These are phyloP conservation scores for Mediolabrus comicus DNA, from an alignment of 108 stramenopile genomes.

Conservation along the genomic window DNA sequence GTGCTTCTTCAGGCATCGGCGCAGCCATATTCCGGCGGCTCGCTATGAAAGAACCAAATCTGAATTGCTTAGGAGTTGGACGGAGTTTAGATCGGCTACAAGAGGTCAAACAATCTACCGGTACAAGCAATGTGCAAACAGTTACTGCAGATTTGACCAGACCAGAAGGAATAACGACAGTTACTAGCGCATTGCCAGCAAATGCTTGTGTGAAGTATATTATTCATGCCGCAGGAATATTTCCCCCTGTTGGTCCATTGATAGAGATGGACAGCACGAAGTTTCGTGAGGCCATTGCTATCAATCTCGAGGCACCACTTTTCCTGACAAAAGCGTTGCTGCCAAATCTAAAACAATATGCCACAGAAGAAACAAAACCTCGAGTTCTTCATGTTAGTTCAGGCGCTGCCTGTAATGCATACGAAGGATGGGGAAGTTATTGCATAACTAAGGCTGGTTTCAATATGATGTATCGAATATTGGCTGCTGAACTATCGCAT, in stretches of 20 bases:
- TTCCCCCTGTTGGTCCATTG: slow-evolving; percentile 58
- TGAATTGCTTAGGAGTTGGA: slow-evolving; percentile 36
- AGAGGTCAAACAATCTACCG: slow-evolving; percentile 7
- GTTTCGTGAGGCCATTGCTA: slow-evolving; percentile 40
- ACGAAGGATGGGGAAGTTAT: slow-evolving; percentile 69
- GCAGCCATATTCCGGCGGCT: slow-evolving; percentile 34
- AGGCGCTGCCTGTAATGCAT: slow-evolving; percentile 55
- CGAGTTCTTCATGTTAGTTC: slow-evolving; percentile 58
- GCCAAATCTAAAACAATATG: slow-evolving; percentile 42
- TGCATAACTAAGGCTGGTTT: slow-evolving; percentile 71
- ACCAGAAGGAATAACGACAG: slow-evolving; percentile 31
- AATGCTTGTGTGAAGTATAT: slow-evolving; percentile 47
- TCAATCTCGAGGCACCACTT: slow-evolving; percentile 57
- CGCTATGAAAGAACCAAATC: slow-evolving; percentile 11
- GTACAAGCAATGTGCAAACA: neutral
- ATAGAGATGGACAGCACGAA: slow-evolving; percentile 31
- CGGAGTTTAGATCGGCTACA: slow-evolving; percentile 15
- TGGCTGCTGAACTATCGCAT: slow-evolving; percentile 42
- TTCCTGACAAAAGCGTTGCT: slow-evolving; percentile 60
- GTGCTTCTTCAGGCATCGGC: slow-evolving; percentile 33
- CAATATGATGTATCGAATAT: slow-evolving; percentile 56
- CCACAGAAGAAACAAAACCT: slow-evolving; percentile 20
- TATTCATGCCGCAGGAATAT: slow-evolving; percentile 63
- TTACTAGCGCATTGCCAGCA: slow-evolving; percentile 17
- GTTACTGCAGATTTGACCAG: slow-evolving; percentile 38